Evolutionary conservation across 352 stramenopile genomes (phyloP).

Genomic region (Blastocystis sp.): DNA sequence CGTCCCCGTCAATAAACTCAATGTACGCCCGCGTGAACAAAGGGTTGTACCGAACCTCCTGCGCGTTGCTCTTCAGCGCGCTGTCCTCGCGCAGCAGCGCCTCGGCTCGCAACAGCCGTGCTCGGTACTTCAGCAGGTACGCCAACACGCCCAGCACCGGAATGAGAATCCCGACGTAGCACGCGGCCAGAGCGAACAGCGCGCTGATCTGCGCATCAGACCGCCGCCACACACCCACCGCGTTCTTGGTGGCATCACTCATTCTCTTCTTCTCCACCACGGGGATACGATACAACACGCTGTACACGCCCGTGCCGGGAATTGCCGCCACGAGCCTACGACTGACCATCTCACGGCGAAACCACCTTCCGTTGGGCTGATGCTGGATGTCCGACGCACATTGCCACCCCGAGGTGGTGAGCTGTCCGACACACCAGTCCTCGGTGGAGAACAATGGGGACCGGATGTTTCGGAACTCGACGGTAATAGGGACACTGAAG

Average conservation of each 20-base stretch:
- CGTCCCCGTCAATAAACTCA: conserved; percentile 45
- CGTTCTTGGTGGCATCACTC: background rate
- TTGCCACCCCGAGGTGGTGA: background rate
- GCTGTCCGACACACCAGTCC: conserved; percentile 49
- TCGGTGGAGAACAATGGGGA: background rate
- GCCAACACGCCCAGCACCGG: conserved; percentile 5
- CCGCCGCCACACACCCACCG: background rate
- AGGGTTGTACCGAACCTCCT: conserved; percentile 18
- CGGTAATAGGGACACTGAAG: conserved; percentile 23
- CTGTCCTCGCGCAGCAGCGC: conserved; percentile 34
- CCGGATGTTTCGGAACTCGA: conserved; percentile 25
- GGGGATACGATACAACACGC: conserved; percentile 50
- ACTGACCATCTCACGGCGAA: background rate
- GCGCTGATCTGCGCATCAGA: conserved; percentile 37
- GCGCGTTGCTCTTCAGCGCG: background rate
- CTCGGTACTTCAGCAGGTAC: background rate
- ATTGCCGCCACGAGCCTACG: background rate
- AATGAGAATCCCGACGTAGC: conserved; percentile 5
- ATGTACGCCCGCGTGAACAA: conserved; percentile 14
- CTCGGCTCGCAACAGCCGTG: conserved; percentile 14
- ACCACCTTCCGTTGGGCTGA: background rate
- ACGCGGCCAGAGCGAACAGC: background rate
- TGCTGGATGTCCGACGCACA: background rate
- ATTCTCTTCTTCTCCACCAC: background rate
- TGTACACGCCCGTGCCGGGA: conserved; percentile 3